These are phyloP conservation scores for Carex pumila DNA, from an alignment of 176 grass and related monocot genomes.

Conservation along the genomic window DNA sequence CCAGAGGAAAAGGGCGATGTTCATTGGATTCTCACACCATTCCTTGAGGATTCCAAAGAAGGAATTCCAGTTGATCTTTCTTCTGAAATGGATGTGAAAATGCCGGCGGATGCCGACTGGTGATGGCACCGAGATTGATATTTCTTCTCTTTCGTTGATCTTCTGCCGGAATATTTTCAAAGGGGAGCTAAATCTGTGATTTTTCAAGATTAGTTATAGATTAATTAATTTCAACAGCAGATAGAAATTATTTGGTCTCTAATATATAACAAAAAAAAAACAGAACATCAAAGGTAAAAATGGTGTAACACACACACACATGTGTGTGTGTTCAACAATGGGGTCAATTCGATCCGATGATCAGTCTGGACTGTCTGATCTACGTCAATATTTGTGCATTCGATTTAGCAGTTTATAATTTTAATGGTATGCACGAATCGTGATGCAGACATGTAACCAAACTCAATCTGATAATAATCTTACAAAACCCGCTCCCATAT, in stretches of 20 bases:
- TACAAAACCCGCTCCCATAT: no score
- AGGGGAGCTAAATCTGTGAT: background rate
- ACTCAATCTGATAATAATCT: no score
- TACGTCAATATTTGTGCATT: no score
- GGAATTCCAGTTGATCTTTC: constrained; percentile 24
- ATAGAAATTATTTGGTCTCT: no score
- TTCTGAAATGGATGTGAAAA: constrained; percentile 12
- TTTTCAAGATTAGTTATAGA: background rate
- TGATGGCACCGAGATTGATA: constrained; percentile 4
- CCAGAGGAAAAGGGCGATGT: constrained; percentile 56
- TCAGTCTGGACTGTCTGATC: no score
- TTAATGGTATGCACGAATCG: no score
- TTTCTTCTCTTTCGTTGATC: constrained; percentile 10
- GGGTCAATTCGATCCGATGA: background rate
- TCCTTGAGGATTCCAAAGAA: constrained; percentile 5
- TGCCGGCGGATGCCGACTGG: background rate
- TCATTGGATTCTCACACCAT: constrained; percentile 61
- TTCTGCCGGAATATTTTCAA: constrained; percentile 10
- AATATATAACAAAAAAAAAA: no score
- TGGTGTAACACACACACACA: no score
- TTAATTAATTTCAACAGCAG: background rate
- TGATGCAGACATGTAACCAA: no score
- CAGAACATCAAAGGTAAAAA: no score
- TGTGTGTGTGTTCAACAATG: no score
- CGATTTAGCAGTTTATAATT: no score